These are phyloP conservation scores for Metarhizium brunneum DNA, from an alignment of 2,329 filamentous ascomycete species.

Conservation along the genomic window DNA sequence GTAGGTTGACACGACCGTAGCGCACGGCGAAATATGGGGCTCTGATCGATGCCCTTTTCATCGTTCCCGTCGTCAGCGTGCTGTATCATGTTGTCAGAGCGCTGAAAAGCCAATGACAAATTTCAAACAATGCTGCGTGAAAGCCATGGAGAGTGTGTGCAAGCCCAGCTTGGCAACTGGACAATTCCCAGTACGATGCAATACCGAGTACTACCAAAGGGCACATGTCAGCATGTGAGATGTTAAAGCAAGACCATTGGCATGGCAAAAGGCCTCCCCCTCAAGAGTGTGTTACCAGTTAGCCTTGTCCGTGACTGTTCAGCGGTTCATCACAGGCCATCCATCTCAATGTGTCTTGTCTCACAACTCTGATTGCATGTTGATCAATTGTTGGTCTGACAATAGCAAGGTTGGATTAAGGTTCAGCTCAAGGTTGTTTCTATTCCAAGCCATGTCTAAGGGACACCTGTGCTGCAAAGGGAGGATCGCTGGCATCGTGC, in stretches of 20 bases:
- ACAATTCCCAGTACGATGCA: no score
- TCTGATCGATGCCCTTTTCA: neutral
- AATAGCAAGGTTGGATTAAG: conserved; percentile 9
- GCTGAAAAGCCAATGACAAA: neutral
- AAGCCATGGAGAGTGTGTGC: no score
- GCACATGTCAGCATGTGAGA: no score
- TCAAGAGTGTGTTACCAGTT: no score
- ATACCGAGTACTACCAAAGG: no score
- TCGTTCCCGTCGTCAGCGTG: neutral
- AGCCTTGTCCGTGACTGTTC: neutral
- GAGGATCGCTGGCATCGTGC: no score
- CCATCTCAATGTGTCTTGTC: neutral
- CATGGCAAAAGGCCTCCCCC: no score
- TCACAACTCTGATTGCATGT: neutral
- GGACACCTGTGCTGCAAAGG: neutral
- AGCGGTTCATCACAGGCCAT: neutral
- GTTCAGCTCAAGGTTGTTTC: conserved; percentile 13
- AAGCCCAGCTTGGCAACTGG: no score
- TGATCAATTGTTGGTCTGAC: conserved; percentile 5
- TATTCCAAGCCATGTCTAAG: conserved; percentile 9
- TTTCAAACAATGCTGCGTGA: no score
- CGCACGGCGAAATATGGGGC: neutral
- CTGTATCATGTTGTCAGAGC: neutral
- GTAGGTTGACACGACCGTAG: neutral
- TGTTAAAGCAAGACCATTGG: no score